Evolutionary conservation across 2,329 filamentous ascomycete species (phyloP), one percentile per base, ranked within the genome.

Genomic region (Botryotinia narcissicola): DNA sequence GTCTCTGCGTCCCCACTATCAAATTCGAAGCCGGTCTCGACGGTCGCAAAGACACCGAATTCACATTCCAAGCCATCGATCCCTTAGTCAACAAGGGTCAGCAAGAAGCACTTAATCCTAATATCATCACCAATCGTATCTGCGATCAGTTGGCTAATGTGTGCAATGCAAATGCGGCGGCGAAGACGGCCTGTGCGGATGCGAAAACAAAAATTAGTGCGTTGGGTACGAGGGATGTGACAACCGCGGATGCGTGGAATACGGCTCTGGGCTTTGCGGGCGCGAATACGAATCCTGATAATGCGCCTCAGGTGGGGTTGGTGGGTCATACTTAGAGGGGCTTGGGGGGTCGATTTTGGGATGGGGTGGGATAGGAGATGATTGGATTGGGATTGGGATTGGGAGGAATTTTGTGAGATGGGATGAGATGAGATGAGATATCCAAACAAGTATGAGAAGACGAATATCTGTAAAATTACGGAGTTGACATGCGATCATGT

Each of bases 61-160:
- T 87, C 82, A 91, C 90, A 69, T 93, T 92, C 87, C 88, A 91
- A 81, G 87, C 91, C 70, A 86, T 86, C 66, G 90, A 92, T 80
- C 83, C 88, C 14, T 82, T 87, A 29, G 86, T 91, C 73, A 85
- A 85, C 76, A 83, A 88, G 79, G 87, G 87, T 70, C 90, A 92
- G 82, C 82, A 89, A 78, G 90, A 92, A 80, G 90, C 90, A 14
- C 84, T 92, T 63, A 92, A 92, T 87, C 90, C 90, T 73, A 88
- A 88, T 84, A 92, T 92, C 84, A 92, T 92, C 84, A 91, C 89
- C 80, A 92, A 91, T 85, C 87, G 89, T 75, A 89, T 92, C 81
- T 90, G 88, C 82, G 90, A 92, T 82, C 89, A 92, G 83, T 85
- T 92, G 74, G 86, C 82, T 79, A 92, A 91, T 82, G 88, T 90